Percentiles rank a stretch among this genome's conserved stretches.
Conservation (phyloP, 371 early-diverging fungal genomes). For the Circinella umbellata region DNA sequence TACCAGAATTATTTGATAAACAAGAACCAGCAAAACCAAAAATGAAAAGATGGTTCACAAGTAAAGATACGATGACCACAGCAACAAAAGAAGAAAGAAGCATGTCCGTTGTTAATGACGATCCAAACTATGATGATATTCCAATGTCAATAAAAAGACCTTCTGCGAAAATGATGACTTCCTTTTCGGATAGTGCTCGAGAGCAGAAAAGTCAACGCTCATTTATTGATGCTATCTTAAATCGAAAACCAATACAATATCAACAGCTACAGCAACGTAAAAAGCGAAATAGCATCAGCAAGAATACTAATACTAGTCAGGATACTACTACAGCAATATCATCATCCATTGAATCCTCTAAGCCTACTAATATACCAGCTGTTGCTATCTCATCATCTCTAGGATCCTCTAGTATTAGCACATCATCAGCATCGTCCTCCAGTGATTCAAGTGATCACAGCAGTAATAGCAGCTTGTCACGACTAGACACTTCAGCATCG, state of each 20-base stretch:
- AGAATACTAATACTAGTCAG: too few relatives aligned
- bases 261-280: conserved; percentile 7
- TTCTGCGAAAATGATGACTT: conserved; percentile 3
- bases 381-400: neutral
- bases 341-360: neutral
- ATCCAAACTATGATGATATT: neutral
- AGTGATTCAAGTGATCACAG: neutral
- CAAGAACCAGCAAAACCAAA: conserved; percentile 6
- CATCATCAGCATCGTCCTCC: conserved; percentile 7
- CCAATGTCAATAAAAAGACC: neutral
- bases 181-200: conserved; percentile 12
- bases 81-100: neutral
- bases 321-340: neutral
- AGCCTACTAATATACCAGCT: neutral
- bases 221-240: conserved; percentile 14
- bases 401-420: neutral
- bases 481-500: neutral
- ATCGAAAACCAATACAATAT: conserved; percentile 7
- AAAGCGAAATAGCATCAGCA: neutral
- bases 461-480: neutral
- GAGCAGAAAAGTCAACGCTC: conserved; percentile 5
- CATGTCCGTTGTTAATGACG: too few relatives aligned
- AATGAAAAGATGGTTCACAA: conserved; percentile 15
- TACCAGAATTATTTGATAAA: conserved; percentile 1
- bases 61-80: neutral